Conservation (phyloP, 164 flowering plant species). For the Liriodendron chinense region DNA sequence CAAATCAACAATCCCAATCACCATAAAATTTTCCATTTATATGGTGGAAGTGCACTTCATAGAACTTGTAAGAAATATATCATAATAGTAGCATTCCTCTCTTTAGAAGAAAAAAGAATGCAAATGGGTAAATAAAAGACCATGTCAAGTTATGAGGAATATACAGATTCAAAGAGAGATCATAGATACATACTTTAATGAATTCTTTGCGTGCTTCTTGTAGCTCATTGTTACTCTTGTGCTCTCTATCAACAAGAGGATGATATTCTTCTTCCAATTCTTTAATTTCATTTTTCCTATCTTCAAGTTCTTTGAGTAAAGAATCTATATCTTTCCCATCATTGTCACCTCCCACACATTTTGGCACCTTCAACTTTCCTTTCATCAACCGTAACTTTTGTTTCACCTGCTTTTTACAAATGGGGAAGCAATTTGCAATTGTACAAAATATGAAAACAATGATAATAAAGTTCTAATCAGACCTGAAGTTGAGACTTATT, state of each 20-base stretch:
- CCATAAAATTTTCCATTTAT: no score
- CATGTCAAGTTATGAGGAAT: no score
- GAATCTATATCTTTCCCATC: constrained; percentile 36
- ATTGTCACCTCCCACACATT: constrained; percentile 47
- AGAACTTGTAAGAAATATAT: no score
- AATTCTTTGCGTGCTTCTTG: constrained; percentile 55
- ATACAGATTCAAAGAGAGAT: no score
- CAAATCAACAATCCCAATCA: neutral
- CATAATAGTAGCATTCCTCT: no score
- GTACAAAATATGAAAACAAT: neutral
- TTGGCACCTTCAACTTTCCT: constrained; percentile 57
- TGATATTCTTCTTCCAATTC: constrained; percentile 35
- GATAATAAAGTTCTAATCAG: neutral
- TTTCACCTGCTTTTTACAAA: constrained; percentile 32
- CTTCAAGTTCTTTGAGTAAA: constrained; percentile 34
- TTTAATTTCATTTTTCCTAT: constrained; percentile 51
- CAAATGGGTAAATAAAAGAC: no score
- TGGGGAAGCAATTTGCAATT: no score
- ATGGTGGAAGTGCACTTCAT: no score
- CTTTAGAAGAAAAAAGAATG: no score
- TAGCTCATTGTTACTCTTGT: constrained; percentile 24
- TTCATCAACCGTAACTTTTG: constrained; percentile 41
- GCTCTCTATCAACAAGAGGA: constrained; percentile 50
- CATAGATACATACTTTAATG: constrained; percentile 35
- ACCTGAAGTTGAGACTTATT: no score